Evolutionary conservation across 2,329 filamentous ascomycete species (phyloP).

Genomic region (Whalleya microplaca): DNA sequence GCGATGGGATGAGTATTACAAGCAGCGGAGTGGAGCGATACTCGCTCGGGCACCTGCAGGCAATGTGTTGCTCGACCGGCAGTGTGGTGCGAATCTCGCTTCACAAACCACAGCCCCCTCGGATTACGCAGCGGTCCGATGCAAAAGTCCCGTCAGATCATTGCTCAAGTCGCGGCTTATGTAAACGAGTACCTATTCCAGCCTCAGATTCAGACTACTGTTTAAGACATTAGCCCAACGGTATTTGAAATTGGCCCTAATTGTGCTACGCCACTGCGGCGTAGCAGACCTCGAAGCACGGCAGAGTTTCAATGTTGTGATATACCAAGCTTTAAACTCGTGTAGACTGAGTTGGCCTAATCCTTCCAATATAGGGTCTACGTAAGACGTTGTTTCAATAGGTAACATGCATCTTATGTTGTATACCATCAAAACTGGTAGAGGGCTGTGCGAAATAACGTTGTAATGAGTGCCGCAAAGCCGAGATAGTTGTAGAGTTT

Average conservation of each 20-base stretch:
- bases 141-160: neutral
- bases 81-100: constrained; percentile 21
- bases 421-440: neutral
- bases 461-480: neutral
- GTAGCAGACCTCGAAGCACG: too few relatives aligned
- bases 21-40: constrained; percentile 8
- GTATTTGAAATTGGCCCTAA: too few relatives aligned
- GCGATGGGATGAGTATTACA: neutral
- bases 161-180: neutral
- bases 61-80: neutral
- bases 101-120: constrained; percentile 1
- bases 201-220: too few relatives aligned
- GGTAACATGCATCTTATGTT: neutral
- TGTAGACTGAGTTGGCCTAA: neutral
- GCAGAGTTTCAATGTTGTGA: too few relatives aligned
- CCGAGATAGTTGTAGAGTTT: neutral
- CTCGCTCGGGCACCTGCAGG: constrained; percentile 16
- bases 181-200: too few relatives aligned
- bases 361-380: neutral
- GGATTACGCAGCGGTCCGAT: neutral
- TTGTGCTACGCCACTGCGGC: too few relatives aligned
- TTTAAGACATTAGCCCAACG: too few relatives aligned
- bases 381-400: neutral
- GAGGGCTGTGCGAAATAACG: neutral
- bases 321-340: too few relatives aligned